Percentiles rank a stretch among this genome's conserved stretches.
These are phyloP conservation scores for Ascobolus immersus DNA, from an alignment of 495 filamentous ascomycete genomes.

Conservation along the genomic window DNA sequence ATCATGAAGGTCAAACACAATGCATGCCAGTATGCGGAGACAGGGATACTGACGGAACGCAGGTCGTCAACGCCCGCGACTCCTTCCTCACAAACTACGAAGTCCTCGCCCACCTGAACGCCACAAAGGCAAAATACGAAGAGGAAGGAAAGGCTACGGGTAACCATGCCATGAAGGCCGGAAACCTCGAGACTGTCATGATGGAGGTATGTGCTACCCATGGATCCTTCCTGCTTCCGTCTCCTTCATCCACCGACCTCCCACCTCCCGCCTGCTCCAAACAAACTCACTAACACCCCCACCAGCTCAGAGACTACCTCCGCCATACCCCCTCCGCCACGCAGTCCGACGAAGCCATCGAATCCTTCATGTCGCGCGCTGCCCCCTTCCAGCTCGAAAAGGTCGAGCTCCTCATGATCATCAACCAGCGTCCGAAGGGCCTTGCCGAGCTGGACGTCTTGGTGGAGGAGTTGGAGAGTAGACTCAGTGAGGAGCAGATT, in stretches of 20 bases:
- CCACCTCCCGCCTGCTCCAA: not conserved
- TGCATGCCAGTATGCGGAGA: no score
- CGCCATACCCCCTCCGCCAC: constrained; percentile 10
- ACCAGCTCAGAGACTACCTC: constrained; percentile 14
- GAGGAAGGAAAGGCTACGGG: constrained; percentile 10
- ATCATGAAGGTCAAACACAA: no score
- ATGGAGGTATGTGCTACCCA: constrained; percentile 16
- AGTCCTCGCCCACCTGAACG: constrained; percentile 31
- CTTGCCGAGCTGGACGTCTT: constrained; percentile 21
- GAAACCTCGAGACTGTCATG: constrained; percentile 22
- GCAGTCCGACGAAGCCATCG: constrained; percentile 8
- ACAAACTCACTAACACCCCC: not conserved
- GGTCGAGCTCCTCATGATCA: constrained; percentile 36
- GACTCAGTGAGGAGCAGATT: constrained; percentile 19
- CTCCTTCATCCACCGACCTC: not conserved
- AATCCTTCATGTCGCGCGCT: constrained; percentile 8
- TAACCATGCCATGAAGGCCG: constrained; percentile 17
- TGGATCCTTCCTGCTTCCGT: not conserved
- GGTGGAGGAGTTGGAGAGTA: constrained; percentile 24
- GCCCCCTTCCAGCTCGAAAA: constrained; percentile 19
- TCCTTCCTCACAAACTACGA: constrained; percentile 39
- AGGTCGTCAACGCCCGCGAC: constrained; percentile 38
- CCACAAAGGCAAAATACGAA: constrained; percentile 16
- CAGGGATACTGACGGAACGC: no score
- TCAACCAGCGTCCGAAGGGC: constrained; percentile 28